Conservation (phyloP, 768 basidiomycete genomes). For the Gymnopilus dilepis region DNA sequence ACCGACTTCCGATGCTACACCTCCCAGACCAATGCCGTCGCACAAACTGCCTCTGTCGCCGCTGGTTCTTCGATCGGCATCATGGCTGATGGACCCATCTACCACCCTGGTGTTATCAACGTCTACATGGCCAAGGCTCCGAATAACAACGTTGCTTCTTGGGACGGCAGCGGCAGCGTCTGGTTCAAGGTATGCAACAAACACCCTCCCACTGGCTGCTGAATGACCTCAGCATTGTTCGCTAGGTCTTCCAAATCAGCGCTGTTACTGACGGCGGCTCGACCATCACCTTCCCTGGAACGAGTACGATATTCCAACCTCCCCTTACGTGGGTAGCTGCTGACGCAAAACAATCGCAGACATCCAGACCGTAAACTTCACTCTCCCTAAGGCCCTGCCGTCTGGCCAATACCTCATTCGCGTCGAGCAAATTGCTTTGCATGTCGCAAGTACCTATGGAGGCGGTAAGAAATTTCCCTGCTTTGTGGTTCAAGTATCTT, state of each 20-base stretch:
- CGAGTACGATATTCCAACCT: slow-evolving; percentile 30
- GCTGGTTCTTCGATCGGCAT: slow-evolving; percentile 31
- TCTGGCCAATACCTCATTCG: slow-evolving; percentile 48
- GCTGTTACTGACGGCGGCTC: slow-evolving; percentile 52
- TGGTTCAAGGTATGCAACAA: slow-evolving; percentile 49
- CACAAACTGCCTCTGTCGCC: slow-evolving; percentile 43
- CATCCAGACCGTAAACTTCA: slow-evolving; percentile 38
- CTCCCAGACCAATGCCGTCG: slow-evolving; percentile 42
- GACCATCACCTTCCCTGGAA: slow-evolving; percentile 51
- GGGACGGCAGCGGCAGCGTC: slow-evolving; percentile 49
- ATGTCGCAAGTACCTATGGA: slow-evolving; percentile 42
- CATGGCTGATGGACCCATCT: slow-evolving; percentile 17
- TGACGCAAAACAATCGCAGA: slow-evolving; percentile 4
- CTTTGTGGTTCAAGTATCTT: not conserved
- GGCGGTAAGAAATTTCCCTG: slow-evolving; percentile 37
- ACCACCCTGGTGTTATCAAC: slow-evolving; percentile 27
- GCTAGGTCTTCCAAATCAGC: slow-evolving; percentile 38
- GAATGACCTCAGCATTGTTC: not conserved
- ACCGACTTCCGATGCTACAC: slow-evolving; percentile 54
- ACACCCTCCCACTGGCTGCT: not conserved
- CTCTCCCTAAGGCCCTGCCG: slow-evolving; percentile 42
- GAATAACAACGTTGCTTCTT: slow-evolving; percentile 32
- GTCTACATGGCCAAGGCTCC: slow-evolving; percentile 31
- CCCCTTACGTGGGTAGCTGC: not conserved
- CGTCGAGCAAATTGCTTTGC: slow-evolving; percentile 50